These are phyloP conservation scores for Wickerhamomyces xylosicus DNA, from an alignment of 805 yeast genomes.

Conservation along the genomic window DNA sequence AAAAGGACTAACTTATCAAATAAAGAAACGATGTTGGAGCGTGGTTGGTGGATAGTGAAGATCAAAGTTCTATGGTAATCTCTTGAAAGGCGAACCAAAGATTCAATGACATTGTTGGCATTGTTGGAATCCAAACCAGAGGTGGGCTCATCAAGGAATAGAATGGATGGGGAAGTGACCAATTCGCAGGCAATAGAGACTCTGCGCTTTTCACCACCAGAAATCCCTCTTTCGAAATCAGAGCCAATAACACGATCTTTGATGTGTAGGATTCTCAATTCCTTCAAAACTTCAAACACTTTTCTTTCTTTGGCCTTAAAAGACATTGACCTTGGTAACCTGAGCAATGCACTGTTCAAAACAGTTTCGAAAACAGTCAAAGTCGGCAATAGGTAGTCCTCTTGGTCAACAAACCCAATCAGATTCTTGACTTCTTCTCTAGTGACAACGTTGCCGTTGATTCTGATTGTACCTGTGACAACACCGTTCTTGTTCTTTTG, in stretches of 20 bases:
- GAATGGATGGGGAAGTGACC: conserved; percentile 77
- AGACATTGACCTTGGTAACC: conserved; percentile 80
- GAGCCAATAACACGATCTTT: conserved; percentile 84
- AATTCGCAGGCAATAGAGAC: conserved; percentile 91
- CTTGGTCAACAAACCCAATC: conserved; percentile 94
- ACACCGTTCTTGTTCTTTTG: conserved; percentile 75
- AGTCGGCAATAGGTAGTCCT: conserved; percentile 83
- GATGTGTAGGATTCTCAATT: conserved; percentile 73
- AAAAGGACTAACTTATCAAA: conserved; percentile 77
- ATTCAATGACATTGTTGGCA: conserved; percentile 84
- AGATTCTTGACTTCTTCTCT: conserved; percentile 45
- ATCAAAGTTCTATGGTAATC: conserved; percentile 80
- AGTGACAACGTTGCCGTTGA: conserved; percentile 54
- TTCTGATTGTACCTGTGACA: conserved; percentile 53
- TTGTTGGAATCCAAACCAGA: conserved; percentile 92
- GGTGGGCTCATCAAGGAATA: conserved; percentile 88
- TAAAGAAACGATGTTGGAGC: conserved; percentile 87
- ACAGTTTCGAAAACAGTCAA: conserved; percentile 95
- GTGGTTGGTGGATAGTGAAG: conserved; percentile 93
- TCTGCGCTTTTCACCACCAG: conserved; percentile 88
- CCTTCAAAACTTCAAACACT: conserved; percentile 77
- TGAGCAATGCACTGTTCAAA: conserved; percentile 76
- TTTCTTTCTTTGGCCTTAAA: conserved; percentile 60
- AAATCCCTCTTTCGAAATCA: conserved; percentile 82
- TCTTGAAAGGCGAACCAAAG: conserved; percentile 68